Conservation (phyloP, 2,329 filamentous ascomycete species). For the Endoconidiophora polonica region DNA sequence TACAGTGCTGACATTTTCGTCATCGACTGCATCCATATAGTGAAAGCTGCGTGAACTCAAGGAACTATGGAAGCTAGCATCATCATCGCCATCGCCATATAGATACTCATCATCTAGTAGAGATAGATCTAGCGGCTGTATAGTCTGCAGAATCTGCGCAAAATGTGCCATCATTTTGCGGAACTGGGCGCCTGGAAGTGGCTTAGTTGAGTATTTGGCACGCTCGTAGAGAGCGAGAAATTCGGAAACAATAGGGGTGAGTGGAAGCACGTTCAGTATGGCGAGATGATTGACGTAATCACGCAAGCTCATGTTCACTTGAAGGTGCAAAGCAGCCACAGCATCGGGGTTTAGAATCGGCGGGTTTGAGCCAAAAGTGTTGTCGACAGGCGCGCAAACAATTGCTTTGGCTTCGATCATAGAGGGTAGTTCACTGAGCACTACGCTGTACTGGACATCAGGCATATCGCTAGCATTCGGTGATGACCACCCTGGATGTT, state of each 20-base stretch:
- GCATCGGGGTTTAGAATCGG: conserved; percentile 40
- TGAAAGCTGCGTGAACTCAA: conserved; percentile 4
- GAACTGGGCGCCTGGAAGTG: conserved; percentile 56
- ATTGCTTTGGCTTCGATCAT: conserved; percentile 86
- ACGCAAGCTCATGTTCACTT: conserved; percentile 54
- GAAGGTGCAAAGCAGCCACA: conserved; percentile 54
- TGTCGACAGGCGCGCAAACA: conserved; percentile 49
- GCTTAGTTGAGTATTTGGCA: conserved; percentile 61
- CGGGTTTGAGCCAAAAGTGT: background rate
- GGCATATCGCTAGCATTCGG: conserved; percentile 59
- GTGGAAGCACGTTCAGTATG: conserved; percentile 42
- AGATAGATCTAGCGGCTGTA: conserved; percentile 45
- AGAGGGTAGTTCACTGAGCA: conserved; percentile 71
- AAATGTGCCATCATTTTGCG: conserved; percentile 69
- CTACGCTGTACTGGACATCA: conserved; percentile 65
- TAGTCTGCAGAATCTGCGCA: conserved; percentile 59
- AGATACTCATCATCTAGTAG: conserved; percentile 24
- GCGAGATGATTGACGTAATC: conserved; percentile 62
- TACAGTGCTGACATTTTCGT: conserved; percentile 3
- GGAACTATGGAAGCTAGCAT: conserved; percentile 5
- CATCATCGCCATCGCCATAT: background rate
- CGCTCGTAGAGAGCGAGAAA: conserved; percentile 70
- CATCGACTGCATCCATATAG: conserved; percentile 4
- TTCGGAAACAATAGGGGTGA: conserved; percentile 17
- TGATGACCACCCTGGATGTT: conserved; percentile 78